Conservation (phyloP, 805 yeast genomes). For the Pichia ethanolica region DNA sequence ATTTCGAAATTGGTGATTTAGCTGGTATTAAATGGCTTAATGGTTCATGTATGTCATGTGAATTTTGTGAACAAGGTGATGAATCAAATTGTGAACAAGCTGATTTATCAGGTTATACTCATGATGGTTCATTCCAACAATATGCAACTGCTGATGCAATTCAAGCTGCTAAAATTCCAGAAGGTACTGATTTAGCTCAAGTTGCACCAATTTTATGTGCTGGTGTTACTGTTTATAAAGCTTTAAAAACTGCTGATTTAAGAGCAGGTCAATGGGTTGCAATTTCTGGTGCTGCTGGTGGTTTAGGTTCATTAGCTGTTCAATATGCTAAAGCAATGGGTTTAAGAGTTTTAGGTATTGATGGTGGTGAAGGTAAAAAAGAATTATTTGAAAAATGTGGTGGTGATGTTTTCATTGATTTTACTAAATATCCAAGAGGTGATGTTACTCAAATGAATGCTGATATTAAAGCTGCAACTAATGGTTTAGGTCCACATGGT, state of each 20-base stretch:
- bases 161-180: slow-evolving; percentile 42
- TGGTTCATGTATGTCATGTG: slow-evolving; percentile 60
- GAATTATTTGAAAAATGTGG: slow-evolving; percentile 35
- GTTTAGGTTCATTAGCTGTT: slow-evolving; percentile 43
- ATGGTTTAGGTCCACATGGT: slow-evolving; percentile 45
- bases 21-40: slow-evolving; percentile 68
- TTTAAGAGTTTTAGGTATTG: slow-evolving; percentile 40
- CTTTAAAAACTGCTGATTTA: slow-evolving; percentile 41
- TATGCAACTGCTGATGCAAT: slow-evolving; percentile 47
- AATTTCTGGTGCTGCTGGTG: slow-evolving; percentile 46
- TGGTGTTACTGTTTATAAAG: slow-evolving; percentile 49
- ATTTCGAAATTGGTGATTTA: slow-evolving; percentile 55
- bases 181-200: slow-evolving; percentile 40
- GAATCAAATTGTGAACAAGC: slow-evolving; percentile 66
- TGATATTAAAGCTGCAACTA: slow-evolving; percentile 35
- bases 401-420: slow-evolving; percentile 42
- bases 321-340: slow-evolving; percentile 47
- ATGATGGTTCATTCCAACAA: slow-evolving; percentile 54
- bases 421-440: slow-evolving; percentile 25
- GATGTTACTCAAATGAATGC: slow-evolving; percentile 32
- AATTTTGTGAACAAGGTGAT: slow-evolving; percentile 48
- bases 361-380: slow-evolving; percentile 41
- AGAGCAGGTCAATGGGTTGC: slow-evolving; percentile 46
- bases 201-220: slow-evolving; percentile 47
- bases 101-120: slow-evolving; percentile 68